Conservation (phyloP, 192 early-diverging fungal species). For the Ambispora gerdemannii region DNA sequence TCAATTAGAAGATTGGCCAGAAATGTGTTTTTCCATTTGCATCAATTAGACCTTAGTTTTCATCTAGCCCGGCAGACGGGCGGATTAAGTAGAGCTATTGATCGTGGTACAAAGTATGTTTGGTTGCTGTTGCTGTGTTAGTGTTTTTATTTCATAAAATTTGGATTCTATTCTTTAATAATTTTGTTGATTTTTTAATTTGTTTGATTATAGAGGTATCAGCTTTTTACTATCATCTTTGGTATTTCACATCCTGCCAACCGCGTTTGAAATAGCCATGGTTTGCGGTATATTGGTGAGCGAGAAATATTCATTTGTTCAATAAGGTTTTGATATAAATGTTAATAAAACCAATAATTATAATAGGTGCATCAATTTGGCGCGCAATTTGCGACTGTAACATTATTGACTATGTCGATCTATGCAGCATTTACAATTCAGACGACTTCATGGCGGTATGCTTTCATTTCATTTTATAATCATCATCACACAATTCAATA, state of each 20-base stretch:
- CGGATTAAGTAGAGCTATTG: conserved; percentile 93
- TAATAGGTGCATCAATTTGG: conserved; percentile 52
- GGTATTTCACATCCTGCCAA: conserved; percentile 95
- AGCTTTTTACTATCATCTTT: conserved; percentile 92
- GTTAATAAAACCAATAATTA: conserved; percentile 4
- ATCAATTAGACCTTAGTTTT: conserved; percentile 84
- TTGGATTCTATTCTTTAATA: background rate
- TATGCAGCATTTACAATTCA: conserved; percentile 85
- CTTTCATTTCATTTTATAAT: no score
- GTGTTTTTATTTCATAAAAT: background rate
- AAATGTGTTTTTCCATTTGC: conserved; percentile 89
- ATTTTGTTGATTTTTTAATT: background rate
- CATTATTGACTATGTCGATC: conserved; percentile 63
- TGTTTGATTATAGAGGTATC: conserved; percentile 71
- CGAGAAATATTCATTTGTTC: conserved; percentile 65
- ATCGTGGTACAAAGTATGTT: conserved; percentile 78
- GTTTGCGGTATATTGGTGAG: conserved; percentile 90
- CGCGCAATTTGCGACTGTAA: conserved; percentile 51
- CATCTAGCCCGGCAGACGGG: conserved; percentile 95
- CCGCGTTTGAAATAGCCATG: conserved; percentile 90
- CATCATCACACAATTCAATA: no score
- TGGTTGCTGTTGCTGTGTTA: background rate
- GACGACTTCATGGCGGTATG: conserved; percentile 82
- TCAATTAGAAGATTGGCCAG: conserved; percentile 86
- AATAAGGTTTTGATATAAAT: no score